A percentile compares a stretch with the other conserved stretches of the same genome.
phyloP scores from a whole-genome alignment of 2,329 filamentous ascomycete genomes.

The Rhinocladiella mackenziei region DNA sequence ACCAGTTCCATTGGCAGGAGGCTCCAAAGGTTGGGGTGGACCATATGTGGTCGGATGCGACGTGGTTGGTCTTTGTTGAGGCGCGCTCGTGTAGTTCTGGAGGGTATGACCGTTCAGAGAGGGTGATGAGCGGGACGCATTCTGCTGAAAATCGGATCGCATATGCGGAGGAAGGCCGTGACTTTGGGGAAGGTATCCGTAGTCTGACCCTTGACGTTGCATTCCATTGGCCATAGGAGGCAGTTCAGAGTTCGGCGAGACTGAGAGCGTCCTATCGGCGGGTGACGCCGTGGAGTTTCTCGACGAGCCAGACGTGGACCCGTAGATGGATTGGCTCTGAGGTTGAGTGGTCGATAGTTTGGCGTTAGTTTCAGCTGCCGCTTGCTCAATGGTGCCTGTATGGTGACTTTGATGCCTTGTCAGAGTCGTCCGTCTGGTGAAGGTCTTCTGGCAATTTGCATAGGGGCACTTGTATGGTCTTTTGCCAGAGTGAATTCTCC shows the following conservation, averaged over 20 bases:
- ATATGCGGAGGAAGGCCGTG: slow-evolving; percentile 79
- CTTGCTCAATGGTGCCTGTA: slow-evolving; percentile 90
- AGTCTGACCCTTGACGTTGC: slow-evolving; percentile 65
- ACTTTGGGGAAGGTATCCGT: slow-evolving; percentile 67
- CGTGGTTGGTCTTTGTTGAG: slow-evolving; percentile 59
- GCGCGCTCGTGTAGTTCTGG: slow-evolving; percentile 53
- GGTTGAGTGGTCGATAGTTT: slow-evolving; percentile 62
- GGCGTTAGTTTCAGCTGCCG: slow-evolving; percentile 80
- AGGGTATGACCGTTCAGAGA: slow-evolving; percentile 63
- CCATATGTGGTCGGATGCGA: slow-evolving; percentile 81
- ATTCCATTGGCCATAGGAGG: slow-evolving; percentile 61
- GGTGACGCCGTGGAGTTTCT: slow-evolving; percentile 70
- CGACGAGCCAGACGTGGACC: slow-evolving; percentile 45
- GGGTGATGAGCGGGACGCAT: slow-evolving; percentile 61
- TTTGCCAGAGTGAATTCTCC: slow-evolving; percentile 91
- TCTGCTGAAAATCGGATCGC: slow-evolving; percentile 64
- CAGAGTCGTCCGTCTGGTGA: slow-evolving; percentile 89
- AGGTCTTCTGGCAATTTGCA: slow-evolving; percentile 96
- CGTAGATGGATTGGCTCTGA: slow-evolving; percentile 35
- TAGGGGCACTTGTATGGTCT: slow-evolving; percentile 97
- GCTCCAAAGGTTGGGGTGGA: slow-evolving; percentile 79
- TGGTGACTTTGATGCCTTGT: slow-evolving; percentile 96
- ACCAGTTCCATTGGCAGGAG: slow-evolving; percentile 64
- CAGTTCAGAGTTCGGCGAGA: slow-evolving; percentile 74
- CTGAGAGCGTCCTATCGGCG: slow-evolving; percentile 70